Percentiles rank a stretch among this genome's conserved stretches.
Evolutionary conservation across 2,329 filamentous ascomycete genomes (phyloP).

Genomic region (Ophiostoma australiae): DNA sequence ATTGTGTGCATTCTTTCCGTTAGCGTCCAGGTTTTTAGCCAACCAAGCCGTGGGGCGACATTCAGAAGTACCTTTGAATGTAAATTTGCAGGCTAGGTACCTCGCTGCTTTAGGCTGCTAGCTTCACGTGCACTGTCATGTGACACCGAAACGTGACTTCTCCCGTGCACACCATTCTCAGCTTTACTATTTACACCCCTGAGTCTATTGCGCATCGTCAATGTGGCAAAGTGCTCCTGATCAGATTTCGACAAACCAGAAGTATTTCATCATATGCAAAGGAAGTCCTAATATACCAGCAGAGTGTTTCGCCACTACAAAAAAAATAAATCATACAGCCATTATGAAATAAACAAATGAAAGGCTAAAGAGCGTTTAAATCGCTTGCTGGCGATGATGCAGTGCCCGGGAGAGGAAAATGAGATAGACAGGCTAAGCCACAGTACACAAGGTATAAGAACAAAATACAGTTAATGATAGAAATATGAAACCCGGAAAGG

Average conservation of each 20-base stretch:
- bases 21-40: conserved; percentile 26
- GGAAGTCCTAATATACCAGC: too few relatives aligned
- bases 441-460: neutral
- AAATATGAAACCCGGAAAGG: neutral
- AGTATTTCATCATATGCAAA: too few relatives aligned
- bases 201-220: neutral
- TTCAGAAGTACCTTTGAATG: conserved; percentile 3
- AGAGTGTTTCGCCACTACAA: too few relatives aligned
- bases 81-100: conserved; percentile 13
- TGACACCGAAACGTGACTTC: neutral
- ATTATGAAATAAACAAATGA: neutral
- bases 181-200: neutral
- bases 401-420: neutral
- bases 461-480: neutral
- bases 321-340: too few relatives aligned
- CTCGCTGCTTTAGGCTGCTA: neutral
- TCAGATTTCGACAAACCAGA: neutral
- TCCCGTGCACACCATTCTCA: neutral
- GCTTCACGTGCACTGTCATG: neutral
- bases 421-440: neutral
- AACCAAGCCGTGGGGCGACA: conserved; percentile 25
- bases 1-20: conserved; percentile 22
- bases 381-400: neutral
- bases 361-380: neutral
- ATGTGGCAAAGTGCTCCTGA: neutral